These are phyloP conservation scores for Leavenworthia alabamica DNA, from an alignment of 345 rosid species.

Conservation along the genomic window DNA sequence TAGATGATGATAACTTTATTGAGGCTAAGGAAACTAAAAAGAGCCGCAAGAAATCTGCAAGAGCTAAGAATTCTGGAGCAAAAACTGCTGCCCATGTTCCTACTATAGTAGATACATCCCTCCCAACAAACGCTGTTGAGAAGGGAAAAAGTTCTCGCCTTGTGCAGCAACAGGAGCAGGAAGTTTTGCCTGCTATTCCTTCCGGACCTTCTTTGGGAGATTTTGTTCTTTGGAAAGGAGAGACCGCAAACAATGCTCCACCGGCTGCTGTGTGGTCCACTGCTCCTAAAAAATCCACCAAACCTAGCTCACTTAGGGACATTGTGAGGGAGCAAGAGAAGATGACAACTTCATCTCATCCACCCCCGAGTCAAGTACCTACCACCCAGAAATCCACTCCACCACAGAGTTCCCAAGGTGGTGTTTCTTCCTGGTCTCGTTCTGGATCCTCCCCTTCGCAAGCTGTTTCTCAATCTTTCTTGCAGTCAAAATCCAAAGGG, in stretches of 20 bases:
- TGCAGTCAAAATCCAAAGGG: conserved; percentile 54
- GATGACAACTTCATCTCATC: conserved; percentile 40
- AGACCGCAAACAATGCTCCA: conserved; percentile 42
- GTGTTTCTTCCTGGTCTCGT: conserved; percentile 47
- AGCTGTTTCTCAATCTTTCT: conserved; percentile 46
- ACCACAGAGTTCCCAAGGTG: conserved; percentile 37
- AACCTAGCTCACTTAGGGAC: conserved; percentile 78
- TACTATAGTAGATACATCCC: conserved; percentile 44
- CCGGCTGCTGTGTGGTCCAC: conserved; percentile 85
- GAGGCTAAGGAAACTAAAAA: conserved; percentile 85
- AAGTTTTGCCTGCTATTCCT: conserved; percentile 66
- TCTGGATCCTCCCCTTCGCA: conserved; percentile 56
- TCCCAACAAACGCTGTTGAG: conserved; percentile 57
- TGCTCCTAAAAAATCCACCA: conserved; percentile 52
- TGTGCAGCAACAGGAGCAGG: conserved; percentile 61
- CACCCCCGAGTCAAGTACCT: conserved; percentile 42
- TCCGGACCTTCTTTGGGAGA: conserved; percentile 95
- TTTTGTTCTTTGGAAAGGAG: conserved; percentile 91
- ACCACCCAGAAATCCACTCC: conserved; percentile 52
- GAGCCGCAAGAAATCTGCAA: conserved; percentile 87
- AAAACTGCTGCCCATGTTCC: conserved; percentile 39
- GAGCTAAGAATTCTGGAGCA: conserved; percentile 54
- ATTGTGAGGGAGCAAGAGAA: conserved; percentile 90
- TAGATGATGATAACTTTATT: conserved; percentile 67
- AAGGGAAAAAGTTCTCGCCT: conserved; percentile 61